Base-by-base conservation (phyloP, 257 asterid species). In the Solanum sitiens region DNA sequence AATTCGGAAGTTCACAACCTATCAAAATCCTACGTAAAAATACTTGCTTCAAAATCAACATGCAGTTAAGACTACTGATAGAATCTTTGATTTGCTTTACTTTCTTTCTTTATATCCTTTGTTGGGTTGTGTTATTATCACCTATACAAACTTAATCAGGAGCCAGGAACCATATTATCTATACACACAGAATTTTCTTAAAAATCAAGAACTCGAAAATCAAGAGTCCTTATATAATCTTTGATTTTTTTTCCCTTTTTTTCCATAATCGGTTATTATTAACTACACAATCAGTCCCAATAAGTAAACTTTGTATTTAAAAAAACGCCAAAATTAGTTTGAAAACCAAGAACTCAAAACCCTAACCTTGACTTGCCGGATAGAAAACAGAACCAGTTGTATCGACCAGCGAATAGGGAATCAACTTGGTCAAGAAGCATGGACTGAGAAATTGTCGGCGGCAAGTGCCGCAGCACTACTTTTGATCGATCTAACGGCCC, bases 381-480 rank as follows among this genome's bases (percentile, higher is more conserved):
- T n/a, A 92, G 94, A 90, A 95, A 97, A 16, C 89, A 86, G 80
- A 94, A 83, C 98, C 98, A 95, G 89, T 87, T 92, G 90, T 94
- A 97, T 83, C 98, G 98, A 84, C 97, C 98, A 13, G 94, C 76
- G 91, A 97, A 97, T 92, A 95, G 95, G 75, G 98, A 90, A 90
- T 95, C 98, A 84, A 96, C 90, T 86, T 94, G 98, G 88, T 97
- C 99, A 91, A 91, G 89, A 61, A 97, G 95, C 95, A 93, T 91
- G n/a, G 95, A 94, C 95, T 93, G 94, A 83, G 99, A 89, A 95
- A 97, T 94, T 89, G 97, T 90, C 74, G 99, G 98, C 93, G 99
- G 99, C 95, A 96, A 94, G 98, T 94, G 99, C 93, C 99, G 98
- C 89, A 97, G 92, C 98, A 97, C 98, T 91, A 94, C 98, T 94